Evolutionary conservation across 139 green algal genomes (phyloP), one percentile per base, ranked within the genome.

Genomic region (Pseudopediastrum boryanum): DNA sequence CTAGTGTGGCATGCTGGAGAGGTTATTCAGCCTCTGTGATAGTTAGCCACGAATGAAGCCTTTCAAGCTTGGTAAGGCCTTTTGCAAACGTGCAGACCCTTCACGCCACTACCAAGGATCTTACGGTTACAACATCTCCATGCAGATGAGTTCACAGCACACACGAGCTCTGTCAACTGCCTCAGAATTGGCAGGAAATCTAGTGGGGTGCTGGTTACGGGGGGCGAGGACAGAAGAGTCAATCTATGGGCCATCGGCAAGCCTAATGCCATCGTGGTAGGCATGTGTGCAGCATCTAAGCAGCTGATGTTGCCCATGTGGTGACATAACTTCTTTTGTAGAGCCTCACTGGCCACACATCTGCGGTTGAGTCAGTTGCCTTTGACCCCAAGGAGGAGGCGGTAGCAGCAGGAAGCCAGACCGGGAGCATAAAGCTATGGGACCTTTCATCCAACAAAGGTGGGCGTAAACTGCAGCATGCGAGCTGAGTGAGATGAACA

Each of bases 161-260:
- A 97, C 56, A 71, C 39, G n/a, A 78, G 82, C 25, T 87, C 87
- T 48, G 91, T 96, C 2, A 95, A 92, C 79, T 97, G 92, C 59
- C 51, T 92, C 9, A 89, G 90, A 33, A 91, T 97, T 56, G 93
- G 93, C 7, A 78, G 88, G 0, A 91, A 90, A 82, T 92, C 86
- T 48, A 81, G 82, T 8, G 88, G 88, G 3, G 87, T 96, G 9
- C 82, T 97, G 2, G 93, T 92, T 0, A 97, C 93, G 1, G 93
- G 93, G n/a, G 92, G 92, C 13, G 93, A 97, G n/a, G 93, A 97
- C 85, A 93, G 89, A 48, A 92, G 90, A 35, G 91, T 97, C n/a
- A 96, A 97, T 52, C 77, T 97, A 0, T 97, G 91, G 91, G 85
- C 89, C 2, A 90, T 96, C 52, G 93, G 93, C 19, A 89, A 93